phyloP scores from a whole-genome alignment of 2,329 filamentous ascomycete species.

The Cladosporium sp. region DNA sequence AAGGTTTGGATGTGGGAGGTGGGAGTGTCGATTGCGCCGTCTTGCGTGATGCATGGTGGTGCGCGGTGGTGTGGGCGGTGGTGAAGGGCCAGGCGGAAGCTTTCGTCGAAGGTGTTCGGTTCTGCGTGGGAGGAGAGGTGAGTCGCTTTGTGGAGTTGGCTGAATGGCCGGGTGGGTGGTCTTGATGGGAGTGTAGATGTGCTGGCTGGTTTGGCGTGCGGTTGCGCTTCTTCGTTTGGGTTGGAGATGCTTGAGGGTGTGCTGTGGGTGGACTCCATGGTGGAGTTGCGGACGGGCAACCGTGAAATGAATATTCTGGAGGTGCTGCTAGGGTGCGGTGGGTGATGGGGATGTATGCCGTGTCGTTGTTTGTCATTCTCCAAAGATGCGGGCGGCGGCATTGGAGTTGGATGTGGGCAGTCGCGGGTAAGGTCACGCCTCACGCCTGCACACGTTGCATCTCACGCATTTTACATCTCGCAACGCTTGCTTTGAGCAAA shows the following conservation, averaged over 20 bases:
- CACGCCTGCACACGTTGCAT: not conserved
- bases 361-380: too few species aligned
- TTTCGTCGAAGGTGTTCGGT: conserved; percentile 7
- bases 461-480: not conserved
- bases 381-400: too few species aligned
- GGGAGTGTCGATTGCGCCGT: not conserved
- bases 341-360: conserved; percentile 2
- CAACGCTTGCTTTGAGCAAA: too few species aligned
- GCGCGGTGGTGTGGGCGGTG: too few species aligned
- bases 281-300: not conserved
- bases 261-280: not conserved
- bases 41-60: conserved; percentile 1
- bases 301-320: too few species aligned
- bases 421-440: not conserved
- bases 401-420: too few species aligned
- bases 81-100: conserved; percentile 4
- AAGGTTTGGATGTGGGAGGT: too few species aligned
- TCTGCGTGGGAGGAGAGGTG: not conserved
- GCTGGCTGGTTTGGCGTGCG: not conserved
- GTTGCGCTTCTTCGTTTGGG: not conserved
- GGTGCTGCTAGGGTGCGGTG: not conserved
- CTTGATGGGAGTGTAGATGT: not conserved
- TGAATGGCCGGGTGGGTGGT: not conserved
- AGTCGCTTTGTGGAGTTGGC: not conserved
- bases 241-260: not conserved